Evolutionary conservation across 768 basidiomycete species (phyloP).

Genomic region (Termitomyces sp.): DNA sequence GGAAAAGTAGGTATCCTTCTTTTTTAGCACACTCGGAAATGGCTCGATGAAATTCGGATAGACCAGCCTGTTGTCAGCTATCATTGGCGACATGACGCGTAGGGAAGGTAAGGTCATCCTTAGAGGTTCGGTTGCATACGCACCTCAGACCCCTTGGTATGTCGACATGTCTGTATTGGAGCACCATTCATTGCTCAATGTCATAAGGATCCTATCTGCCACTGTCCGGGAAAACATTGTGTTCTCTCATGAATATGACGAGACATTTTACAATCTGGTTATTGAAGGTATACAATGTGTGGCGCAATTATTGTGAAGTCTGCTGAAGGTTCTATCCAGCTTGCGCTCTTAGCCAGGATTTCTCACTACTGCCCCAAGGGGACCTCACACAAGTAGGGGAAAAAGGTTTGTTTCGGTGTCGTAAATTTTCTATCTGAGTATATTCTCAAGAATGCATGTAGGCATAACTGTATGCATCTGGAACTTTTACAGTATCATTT

Average conservation of each 20-base stretch:
- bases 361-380: slow-evolving; percentile 73
- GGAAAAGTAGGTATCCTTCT: slow-evolving; percentile 60
- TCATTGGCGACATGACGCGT: slow-evolving; percentile 84
- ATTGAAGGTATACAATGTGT: slow-evolving; percentile 53
- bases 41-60: slow-evolving; percentile 16
- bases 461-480: slow-evolving; percentile 48
- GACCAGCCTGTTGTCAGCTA: slow-evolving; percentile 72
- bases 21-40: not conserved
- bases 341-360: slow-evolving; percentile 80
- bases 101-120: slow-evolving; percentile 67
- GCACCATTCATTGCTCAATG: not conserved
- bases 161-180: no score
- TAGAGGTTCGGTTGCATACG: slow-evolving; percentile 72
- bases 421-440: not conserved
- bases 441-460: slow-evolving; percentile 12
- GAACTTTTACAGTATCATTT: not conserved
- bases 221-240: slow-evolving; percentile 87
- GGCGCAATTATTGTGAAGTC: not conserved
- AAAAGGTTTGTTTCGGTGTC: slow-evolving; percentile 46
- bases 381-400: slow-evolving; percentile 85
- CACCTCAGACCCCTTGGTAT: slow-evolving; percentile 83
- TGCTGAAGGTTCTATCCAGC: slow-evolving; percentile 31
- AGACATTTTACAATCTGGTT: slow-evolving; percentile 75
- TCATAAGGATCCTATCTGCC: slow-evolving; percentile 71
- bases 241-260: slow-evolving; percentile 87